Evolutionary conservation across 228 moss, liverwort and hornwort species (phyloP).

Genomic region (Sphagnum fallax): DNA sequence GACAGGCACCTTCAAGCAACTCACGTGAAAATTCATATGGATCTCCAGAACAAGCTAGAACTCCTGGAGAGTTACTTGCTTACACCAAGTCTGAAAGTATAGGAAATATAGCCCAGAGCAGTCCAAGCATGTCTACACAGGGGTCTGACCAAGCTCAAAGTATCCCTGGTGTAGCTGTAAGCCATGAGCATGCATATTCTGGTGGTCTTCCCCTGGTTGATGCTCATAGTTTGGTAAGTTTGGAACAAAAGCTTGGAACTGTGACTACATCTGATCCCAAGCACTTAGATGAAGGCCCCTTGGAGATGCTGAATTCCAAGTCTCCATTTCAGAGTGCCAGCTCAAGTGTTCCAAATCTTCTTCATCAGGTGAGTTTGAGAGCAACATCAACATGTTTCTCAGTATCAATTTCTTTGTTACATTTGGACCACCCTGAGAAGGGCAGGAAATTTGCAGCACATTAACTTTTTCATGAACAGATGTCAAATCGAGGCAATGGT

Average conservation of each 20-base stretch:
- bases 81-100: conserved; percentile 31
- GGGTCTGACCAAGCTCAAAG: conserved; percentile 56
- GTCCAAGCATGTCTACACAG: conserved; percentile 33
- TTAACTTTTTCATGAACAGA: conserved; percentile 17
- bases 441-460: background rate
- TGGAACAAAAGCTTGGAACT: conserved; percentile 40
- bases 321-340: conserved; percentile 20
- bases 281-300: conserved; percentile 20
- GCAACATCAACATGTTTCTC: background rate
- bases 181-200: conserved; percentile 18
- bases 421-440: background rate
- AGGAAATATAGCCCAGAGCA: conserved; percentile 33
- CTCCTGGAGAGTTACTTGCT: conserved; percentile 21
- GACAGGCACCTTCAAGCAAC: conserved; percentile 26
- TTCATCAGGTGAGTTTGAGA: conserved; percentile 50
- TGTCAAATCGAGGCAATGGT: conserved; percentile 69
- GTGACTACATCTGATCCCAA: conserved; percentile 26
- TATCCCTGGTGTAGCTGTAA: conserved; percentile 33
- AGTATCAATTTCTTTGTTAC: background rate
- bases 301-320: conserved; percentile 19
- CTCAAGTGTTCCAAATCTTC: conserved; percentile 36
- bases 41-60: conserved; percentile 39
- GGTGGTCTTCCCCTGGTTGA: conserved; percentile 29
- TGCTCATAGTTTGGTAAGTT: conserved; percentile 30
- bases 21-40: conserved; percentile 39